These are phyloP conservation scores for Posidonia australis DNA, from an alignment of 106 monocot species.

Conservation along the genomic window DNA sequence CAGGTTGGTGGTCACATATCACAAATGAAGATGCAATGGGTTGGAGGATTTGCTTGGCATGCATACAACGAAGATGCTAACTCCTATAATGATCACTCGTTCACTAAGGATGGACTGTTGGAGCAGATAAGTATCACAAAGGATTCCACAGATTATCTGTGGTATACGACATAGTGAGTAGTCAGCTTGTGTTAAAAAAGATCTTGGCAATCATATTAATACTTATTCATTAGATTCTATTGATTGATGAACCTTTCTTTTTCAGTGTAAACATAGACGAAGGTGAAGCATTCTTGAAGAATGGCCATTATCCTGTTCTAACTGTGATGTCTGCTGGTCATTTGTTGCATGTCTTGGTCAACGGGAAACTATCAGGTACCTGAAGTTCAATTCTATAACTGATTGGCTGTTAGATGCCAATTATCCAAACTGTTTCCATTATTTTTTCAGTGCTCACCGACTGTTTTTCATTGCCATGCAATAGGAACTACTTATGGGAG, in stretches of 20 bases:
- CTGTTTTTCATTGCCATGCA: neutral
- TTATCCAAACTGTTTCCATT: neutral
- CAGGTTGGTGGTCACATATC: slow-evolving; percentile 20
- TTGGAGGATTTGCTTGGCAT: slow-evolving; percentile 23
- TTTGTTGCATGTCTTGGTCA: slow-evolving; percentile 32
- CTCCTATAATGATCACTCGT: slow-evolving; percentile 10
- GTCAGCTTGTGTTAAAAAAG: neutral
- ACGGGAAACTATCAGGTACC: slow-evolving; percentile 27
- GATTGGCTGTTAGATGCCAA: neutral
- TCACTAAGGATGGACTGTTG: slow-evolving; percentile 19
- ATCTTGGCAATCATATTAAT: no score
- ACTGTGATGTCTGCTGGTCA: slow-evolving; percentile 39
- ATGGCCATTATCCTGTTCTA: slow-evolving; percentile 17
- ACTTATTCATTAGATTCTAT: no score
- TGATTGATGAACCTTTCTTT: neutral
- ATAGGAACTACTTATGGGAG: slow-evolving; percentile 34
- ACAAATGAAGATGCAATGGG: slow-evolving; percentile 23
- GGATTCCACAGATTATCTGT: slow-evolving; percentile 34
- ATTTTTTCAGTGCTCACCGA: neutral
- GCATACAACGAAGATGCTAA: slow-evolving; percentile 29
- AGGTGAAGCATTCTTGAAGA: slow-evolving; percentile 36
- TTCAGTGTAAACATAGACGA: slow-evolving; percentile 29
- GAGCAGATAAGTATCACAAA: slow-evolving; percentile 33
- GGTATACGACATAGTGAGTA: slow-evolving; percentile 46
- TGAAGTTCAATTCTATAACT: neutral